Evolutionary conservation across 208 protist species (phyloP).

Genomic region (Phytomonas sp.): DNA sequence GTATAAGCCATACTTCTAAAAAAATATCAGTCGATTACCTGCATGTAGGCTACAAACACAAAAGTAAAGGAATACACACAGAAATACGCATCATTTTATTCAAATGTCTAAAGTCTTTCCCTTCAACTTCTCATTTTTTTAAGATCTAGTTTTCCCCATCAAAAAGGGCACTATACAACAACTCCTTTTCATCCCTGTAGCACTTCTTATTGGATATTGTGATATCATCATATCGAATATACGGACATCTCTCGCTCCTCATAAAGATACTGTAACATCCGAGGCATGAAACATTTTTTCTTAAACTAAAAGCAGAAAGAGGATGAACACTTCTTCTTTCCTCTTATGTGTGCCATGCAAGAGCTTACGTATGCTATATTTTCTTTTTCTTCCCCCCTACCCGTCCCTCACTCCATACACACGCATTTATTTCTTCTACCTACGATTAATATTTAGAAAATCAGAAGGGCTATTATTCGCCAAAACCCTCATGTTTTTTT

Average conservation of each 20-base stretch:
- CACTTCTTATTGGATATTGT: not conserved
- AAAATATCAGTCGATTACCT: not conserved
- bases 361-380: not conserved
- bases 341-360: not conserved
- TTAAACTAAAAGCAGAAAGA: conserved; percentile 10
- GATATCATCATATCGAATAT: not conserved
- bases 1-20: not conserved
- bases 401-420: not conserved
- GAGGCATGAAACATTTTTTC: not conserved
- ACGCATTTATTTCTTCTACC: not conserved
- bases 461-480: not conserved
- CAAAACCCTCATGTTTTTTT: not conserved
- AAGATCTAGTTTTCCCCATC: not conserved
- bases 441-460: not conserved
- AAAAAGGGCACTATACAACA: not conserved
- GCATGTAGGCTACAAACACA: not conserved
- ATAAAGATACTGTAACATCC: not conserved
- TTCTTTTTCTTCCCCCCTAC: not conserved
- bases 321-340: not conserved
- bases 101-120: not conserved
- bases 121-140: conserved; percentile 1
- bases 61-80: not conserved
- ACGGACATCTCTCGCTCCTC: not conserved
- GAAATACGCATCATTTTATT: not conserved
- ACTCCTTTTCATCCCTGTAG: not conserved